A percentile compares a stretch with the other conserved stretches of the same genome.
Conservation (phyloP, 78 protist genomes). For the Blattamonas nauphoetae region DNA sequence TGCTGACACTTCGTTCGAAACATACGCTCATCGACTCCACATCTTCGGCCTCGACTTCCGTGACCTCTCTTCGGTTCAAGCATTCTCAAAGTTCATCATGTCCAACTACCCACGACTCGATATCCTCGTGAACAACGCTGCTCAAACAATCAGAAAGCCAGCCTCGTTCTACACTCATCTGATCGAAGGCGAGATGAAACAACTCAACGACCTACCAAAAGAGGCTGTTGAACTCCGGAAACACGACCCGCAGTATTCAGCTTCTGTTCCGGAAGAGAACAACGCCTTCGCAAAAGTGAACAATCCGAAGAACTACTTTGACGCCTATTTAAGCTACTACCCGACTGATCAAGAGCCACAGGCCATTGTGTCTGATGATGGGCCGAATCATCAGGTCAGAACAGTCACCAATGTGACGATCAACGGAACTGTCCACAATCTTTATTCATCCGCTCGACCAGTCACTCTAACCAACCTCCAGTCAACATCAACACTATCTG, state of each 20-base stretch:
- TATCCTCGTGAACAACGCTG: slow-evolving; percentile 57
- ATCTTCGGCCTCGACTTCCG: slow-evolving; percentile 48
- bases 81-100: slow-evolving; percentile 1
- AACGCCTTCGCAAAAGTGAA: not conserved
- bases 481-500: not conserved
- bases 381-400: no score
- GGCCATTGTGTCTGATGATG: not conserved
- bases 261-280: not conserved
- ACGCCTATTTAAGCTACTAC: not conserved
- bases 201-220: not conserved
- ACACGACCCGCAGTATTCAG: not conserved
- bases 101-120: slow-evolving; percentile 18
- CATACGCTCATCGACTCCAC: slow-evolving; percentile 25
- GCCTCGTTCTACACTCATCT: slow-evolving; percentile 39
- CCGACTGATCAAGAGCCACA: not conserved
- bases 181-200: not conserved
- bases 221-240: not conserved
- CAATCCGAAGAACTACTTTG: not conserved
- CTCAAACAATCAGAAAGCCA: slow-evolving; percentile 54
- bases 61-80: slow-evolving; percentile 20
- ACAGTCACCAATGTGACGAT: not conserved
- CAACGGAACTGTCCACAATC: not conserved
- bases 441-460: not conserved
- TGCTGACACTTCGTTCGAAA: slow-evolving; percentile 13
- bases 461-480: not conserved